phyloP scores from a whole-genome alignment of 2,329 filamentous ascomycete species.

The Ceratocystis papillata region DNA sequence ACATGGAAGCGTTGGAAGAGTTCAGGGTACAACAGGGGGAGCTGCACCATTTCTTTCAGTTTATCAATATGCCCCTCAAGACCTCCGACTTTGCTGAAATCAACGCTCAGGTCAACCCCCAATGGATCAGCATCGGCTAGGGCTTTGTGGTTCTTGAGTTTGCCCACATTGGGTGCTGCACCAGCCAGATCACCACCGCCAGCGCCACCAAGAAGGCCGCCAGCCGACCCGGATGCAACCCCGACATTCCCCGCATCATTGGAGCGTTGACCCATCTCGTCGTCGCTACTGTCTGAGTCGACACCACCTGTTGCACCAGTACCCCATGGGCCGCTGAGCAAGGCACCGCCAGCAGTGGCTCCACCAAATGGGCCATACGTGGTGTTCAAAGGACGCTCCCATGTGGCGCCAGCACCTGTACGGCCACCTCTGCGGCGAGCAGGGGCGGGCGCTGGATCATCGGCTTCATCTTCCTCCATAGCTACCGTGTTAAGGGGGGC shows the following conservation, averaged over 20 bases:
- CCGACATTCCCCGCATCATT: constrained; percentile 48
- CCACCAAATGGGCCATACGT: constrained; percentile 91
- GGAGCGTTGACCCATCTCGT: constrained; percentile 63
- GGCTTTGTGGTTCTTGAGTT: constrained; percentile 83
- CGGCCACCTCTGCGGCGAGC: constrained; percentile 56
- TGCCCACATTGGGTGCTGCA: constrained; percentile 66
- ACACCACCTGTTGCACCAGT: constrained; percentile 64
- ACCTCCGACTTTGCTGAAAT: constrained; percentile 89
- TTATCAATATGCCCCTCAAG: constrained; percentile 90
- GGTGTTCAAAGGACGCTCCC: constrained; percentile 76
- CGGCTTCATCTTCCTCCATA: constrained; percentile 63
- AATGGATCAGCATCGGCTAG: constrained; percentile 89
- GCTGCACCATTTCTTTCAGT: constrained; percentile 95
- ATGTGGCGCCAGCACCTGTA: constrained; percentile 46
- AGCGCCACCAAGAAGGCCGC: constrained; percentile 37
- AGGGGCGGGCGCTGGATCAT: constrained; percentile 56
- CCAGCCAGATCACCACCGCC: constrained; percentile 33
- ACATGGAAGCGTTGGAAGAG: constrained; percentile 86
- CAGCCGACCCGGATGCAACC: constrained; percentile 47
- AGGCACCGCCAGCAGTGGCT: constrained; percentile 58
- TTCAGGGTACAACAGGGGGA: constrained; percentile 89
- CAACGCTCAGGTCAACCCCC: constrained; percentile 82
- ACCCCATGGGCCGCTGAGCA: constrained; percentile 65
- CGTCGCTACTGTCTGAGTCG: constrained; percentile 94
- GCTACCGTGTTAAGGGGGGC: constrained; percentile 52